Conservation (phyloP, 192 early-diverging fungal species). For the Gryganskiella cystojenkinii region DNA sequence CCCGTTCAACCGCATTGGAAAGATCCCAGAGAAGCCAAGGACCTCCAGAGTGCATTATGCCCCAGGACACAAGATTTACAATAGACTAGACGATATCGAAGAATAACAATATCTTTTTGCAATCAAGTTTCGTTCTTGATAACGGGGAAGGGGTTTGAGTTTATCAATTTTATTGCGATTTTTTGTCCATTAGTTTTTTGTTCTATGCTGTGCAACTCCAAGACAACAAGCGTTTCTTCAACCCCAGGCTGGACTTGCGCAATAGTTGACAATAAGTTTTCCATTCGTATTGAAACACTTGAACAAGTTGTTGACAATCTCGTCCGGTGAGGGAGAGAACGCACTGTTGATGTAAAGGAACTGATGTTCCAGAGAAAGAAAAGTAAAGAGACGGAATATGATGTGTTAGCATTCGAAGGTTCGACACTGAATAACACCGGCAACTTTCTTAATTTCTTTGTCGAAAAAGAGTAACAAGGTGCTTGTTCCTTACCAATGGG, state of each 20-base stretch:
- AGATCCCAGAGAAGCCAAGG: constrained; percentile 46
- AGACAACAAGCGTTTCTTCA: constrained; percentile 48
- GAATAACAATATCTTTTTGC: neutral
- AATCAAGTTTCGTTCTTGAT: neutral
- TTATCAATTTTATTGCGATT: neutral
- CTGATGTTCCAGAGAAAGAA: constrained; percentile 51
- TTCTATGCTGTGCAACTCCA: neutral
- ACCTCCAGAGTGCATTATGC: constrained; percentile 29
- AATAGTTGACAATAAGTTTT: constrained; percentile 91
- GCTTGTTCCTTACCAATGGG: constrained; percentile 65
- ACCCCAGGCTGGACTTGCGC: constrained; percentile 92
- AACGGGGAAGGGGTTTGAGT: neutral
- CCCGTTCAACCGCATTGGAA: constrained; percentile 74
- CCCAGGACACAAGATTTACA: constrained; percentile 42
- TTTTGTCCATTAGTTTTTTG: neutral
- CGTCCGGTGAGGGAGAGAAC: constrained; percentile 95
- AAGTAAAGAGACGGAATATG: neutral
- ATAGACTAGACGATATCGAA: constrained; percentile 22
- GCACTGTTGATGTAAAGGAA: constrained; percentile 94
- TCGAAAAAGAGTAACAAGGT: neutral
- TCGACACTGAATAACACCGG: neutral
- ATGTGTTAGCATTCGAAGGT: neutral
- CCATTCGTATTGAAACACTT: constrained; percentile 88
- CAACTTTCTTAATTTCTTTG: neutral
- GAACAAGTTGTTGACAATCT: constrained; percentile 82